These are phyloP conservation scores for Globisporangium irregulare DNA, from an alignment of 352 stramenopile species.

Conservation along the genomic window DNA sequence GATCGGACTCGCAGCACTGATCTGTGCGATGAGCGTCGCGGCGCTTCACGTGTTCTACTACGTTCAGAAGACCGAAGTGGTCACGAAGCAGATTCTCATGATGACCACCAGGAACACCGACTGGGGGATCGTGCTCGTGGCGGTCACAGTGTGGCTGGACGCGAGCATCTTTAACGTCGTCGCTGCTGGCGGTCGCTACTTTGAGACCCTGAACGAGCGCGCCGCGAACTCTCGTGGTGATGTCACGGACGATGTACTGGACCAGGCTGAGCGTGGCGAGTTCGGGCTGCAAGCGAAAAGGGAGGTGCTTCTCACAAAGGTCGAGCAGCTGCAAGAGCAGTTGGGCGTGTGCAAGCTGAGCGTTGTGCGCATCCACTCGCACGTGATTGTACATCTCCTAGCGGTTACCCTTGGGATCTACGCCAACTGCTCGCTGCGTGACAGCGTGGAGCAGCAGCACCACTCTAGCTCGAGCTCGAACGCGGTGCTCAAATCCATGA, in stretches of 20 bases:
- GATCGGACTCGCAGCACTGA: constrained; percentile 35
- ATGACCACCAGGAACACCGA: constrained; percentile 34
- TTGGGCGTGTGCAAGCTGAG: constrained; percentile 54
- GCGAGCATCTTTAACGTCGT: constrained; percentile 34
- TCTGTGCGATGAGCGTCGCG: constrained; percentile 38
- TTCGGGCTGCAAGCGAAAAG: constrained; percentile 67
- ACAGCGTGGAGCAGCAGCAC: constrained; percentile 14
- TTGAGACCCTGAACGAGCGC: constrained; percentile 34
- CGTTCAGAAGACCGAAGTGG: constrained; percentile 41
- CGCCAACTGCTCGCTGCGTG: constrained; percentile 24
- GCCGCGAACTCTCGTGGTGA: constrained; percentile 33
- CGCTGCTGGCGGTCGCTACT: constrained; percentile 32
- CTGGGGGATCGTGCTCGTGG: constrained; percentile 34
- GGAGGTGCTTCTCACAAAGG: constrained; percentile 47
- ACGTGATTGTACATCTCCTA: constrained; percentile 35
- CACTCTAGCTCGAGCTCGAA: constrained; percentile 4
- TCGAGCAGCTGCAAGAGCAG: constrained; percentile 56
- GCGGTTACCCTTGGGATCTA: constrained; percentile 43
- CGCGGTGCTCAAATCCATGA: constrained; percentile 26
- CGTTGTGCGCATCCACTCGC: constrained; percentile 50
- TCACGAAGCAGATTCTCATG: constrained; percentile 17
- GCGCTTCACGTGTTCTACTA: constrained; percentile 60
- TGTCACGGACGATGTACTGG: constrained; percentile 45
- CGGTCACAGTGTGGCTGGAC: constrained; percentile 47
- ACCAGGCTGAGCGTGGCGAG: constrained; percentile 58